Conservation (phyloP, 208 protist species). For the Leptomonas seymouri region DNA sequence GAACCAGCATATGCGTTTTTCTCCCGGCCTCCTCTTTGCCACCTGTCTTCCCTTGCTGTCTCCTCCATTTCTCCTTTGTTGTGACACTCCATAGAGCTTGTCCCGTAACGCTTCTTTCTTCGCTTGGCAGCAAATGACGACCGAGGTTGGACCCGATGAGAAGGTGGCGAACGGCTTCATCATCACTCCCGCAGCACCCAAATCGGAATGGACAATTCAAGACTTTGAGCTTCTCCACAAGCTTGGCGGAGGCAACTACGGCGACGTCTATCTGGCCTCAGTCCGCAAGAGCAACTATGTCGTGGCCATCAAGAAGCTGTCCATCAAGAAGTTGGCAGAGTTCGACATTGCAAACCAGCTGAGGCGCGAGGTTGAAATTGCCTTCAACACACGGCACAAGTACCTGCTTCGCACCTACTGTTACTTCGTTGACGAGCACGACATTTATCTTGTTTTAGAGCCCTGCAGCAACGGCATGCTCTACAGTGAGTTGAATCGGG, state of each 20-base stretch:
- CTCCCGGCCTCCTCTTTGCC: neutral
- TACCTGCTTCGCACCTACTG: conserved; percentile 98
- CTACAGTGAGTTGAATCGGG: conserved; percentile 96
- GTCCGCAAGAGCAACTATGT: conserved; percentile 98
- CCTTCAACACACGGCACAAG: conserved; percentile 97
- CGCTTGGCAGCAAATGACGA: conserved; percentile 28
- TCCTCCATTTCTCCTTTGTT: neutral
- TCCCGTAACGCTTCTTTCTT: neutral
- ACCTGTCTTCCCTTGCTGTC: neutral
- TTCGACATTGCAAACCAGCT: conserved; percentile 97
- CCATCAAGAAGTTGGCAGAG: conserved; percentile 95
- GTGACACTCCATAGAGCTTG: no score
- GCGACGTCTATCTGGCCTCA: conserved; percentile 98
- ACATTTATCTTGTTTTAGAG: conserved; percentile 99
- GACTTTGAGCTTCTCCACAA: conserved; percentile 96
- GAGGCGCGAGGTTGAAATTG: conserved; percentile 99
- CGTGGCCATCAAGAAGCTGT: conserved; percentile 98
- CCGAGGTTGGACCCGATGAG: conserved; percentile 57
- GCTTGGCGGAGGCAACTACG: conserved; percentile 98
- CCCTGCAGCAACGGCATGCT: conserved; percentile 98
- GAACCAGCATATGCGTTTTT: no score
- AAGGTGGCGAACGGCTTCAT: conserved; percentile 77
- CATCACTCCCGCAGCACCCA: conserved; percentile 58
- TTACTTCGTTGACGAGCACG: conserved; percentile 98
- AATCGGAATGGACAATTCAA: conserved; percentile 78